Percentiles rank a stretch among this genome's conserved stretches.
These are phyloP conservation scores for Plasmodium malariae DNA, from an alignment of 169 alveolate genomes.

Conservation along the genomic window DNA sequence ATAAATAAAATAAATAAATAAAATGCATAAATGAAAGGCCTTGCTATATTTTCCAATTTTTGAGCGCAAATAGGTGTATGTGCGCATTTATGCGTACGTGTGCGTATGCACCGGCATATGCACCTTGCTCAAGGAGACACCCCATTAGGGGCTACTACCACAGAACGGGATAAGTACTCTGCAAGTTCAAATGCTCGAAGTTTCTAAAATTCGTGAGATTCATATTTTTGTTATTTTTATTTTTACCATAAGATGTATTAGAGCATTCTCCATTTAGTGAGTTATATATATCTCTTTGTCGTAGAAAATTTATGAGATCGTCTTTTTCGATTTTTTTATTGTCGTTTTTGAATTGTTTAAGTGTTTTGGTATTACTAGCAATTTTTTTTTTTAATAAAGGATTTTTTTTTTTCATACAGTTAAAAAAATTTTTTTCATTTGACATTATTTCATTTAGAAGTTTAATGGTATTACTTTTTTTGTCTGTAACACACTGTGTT, in stretches of 20 bases:
- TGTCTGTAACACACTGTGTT: neutral
- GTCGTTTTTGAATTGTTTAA: neutral
- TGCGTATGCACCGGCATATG: too few species aligned
- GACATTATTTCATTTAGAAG: neutral
- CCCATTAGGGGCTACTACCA: too few species aligned
- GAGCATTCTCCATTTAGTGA: neutral
- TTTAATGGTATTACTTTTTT: neutral
- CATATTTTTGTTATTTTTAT: neutral
- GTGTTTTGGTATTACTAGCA: neutral
- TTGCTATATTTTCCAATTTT: too few species aligned
- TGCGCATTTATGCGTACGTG: too few species aligned
- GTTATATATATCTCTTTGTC: neutral
- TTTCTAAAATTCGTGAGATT: neutral
- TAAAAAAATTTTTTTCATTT: constrained; percentile 5
- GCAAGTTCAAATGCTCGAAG: neutral
- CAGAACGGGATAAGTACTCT: too few species aligned
- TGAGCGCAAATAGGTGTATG: too few species aligned
- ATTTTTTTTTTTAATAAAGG: neutral
- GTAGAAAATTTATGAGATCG: constrained; percentile 19
- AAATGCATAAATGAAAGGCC: too few species aligned
- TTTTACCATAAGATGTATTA: neutral
- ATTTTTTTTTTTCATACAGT: constrained; percentile 14
- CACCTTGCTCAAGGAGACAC: too few species aligned
- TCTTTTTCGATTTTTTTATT: neutral
- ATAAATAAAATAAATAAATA: too few species aligned